Base-by-base conservation (phyloP, 1,284 basidiomycete genomes). In the Psilocybe mexicana region DNA sequence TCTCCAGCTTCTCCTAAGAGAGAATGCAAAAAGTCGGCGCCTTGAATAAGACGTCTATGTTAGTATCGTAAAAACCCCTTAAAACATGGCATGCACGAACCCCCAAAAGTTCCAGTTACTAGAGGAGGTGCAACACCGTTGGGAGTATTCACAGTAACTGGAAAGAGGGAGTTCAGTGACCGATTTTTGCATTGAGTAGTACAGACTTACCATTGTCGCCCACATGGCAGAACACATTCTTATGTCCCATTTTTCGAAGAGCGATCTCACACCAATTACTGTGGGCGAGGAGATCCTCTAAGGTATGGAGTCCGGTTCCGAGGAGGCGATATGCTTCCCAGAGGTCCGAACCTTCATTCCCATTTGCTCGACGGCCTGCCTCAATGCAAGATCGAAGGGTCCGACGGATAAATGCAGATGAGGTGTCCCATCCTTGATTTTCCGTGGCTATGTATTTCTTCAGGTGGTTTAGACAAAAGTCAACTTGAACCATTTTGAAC, bases 101-200 rank as follows among this genome's bases (percentile, higher is more conserved):
- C 83, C 25, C 91, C 92, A 65, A 94, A 94, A 0, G 90, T 92
- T 23, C 89, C 92, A 8, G 92, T 94, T n/a, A 94, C 85, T 26
- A 94, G 79, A 50, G 91, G 91, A 26, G 86, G 86, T 4, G 88
- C 86, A 26, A 76, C 76, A 5, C 92, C 92, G 61, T 85, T 84
- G 4, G 92, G 92, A 1, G 89, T 86, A 48, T 87, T 78, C 56
- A 91, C 78, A 33, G 76, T 70, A 35, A 87, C 82, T 83, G 57
- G 12, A 35, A 26, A 44, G 47, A 58, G n/a, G 30, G 11, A 55
- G 36, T 48, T 42, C 38, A 25, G 36, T 40, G 10, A 26, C 18
- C 10, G 18, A n/a, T 26, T 18, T 14, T n/a, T 2, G 40, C 24
- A 14, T 46, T 18, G n/a, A 18, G 18, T 55, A 28, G 24, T 8